Conservation (phyloP, 2,329 filamentous ascomycete genomes). For the Cercospora sp. region DNA sequence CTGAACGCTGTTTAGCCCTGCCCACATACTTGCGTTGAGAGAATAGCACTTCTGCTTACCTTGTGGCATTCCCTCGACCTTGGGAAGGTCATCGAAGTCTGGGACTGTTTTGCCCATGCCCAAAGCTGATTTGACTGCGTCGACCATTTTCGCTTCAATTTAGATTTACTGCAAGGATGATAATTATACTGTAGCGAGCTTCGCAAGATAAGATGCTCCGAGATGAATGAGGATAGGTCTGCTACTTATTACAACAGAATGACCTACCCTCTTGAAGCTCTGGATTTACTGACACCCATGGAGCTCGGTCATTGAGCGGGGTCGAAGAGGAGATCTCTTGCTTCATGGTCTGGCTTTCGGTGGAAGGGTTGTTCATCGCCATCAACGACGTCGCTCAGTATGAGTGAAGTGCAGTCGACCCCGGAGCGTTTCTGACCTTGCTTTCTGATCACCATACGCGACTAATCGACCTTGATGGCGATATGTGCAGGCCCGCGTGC, state of each 20-base stretch:
- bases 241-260: slow-evolving; percentile 6
- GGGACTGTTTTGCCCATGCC: slow-evolving; percentile 37
- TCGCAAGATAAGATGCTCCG: background rate
- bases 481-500: background rate
- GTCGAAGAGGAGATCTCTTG: slow-evolving; percentile 10
- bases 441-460: background rate
- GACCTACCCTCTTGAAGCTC: slow-evolving; percentile 5
- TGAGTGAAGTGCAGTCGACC: background rate
- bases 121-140: slow-evolving; percentile 11
- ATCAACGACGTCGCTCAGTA: background rate
- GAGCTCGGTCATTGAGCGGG: slow-evolving; percentile 13
- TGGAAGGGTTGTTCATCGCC: background rate
- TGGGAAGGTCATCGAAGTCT: slow-evolving; percentile 45
- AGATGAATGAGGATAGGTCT: background rate
- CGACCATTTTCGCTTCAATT: slow-evolving; percentile 11
- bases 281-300: background rate
- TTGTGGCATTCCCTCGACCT: slow-evolving; percentile 44
- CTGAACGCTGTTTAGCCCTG: slow-evolving; percentile 20
- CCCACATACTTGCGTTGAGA: background rate
- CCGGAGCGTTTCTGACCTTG: background rate
- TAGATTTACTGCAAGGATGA: slow-evolving; percentile 6
- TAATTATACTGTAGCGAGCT: background rate
- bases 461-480: slow-evolving; percentile 2
- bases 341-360: slow-evolving; percentile 4
- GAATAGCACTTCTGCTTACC: slow-evolving; percentile 27